Evolutionary conservation across 2,329 filamentous ascomycete genomes (phyloP).

Genomic region (Arthrobotrys megalospora): DNA sequence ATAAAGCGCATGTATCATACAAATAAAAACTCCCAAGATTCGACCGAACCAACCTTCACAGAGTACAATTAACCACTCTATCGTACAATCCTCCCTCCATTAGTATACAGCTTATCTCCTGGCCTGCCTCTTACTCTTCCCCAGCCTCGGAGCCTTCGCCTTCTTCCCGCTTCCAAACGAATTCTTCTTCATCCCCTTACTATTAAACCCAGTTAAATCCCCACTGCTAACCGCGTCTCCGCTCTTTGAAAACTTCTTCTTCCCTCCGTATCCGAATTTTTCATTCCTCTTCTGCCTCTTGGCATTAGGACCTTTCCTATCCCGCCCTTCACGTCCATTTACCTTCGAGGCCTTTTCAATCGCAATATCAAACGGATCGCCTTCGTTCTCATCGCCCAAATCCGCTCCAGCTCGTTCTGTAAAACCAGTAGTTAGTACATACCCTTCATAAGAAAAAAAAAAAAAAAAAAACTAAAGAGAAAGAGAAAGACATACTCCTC

Average conservation of each 20-base stretch:
- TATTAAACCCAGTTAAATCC: slow-evolving; percentile 85
- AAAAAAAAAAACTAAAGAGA: slow-evolving; percentile 26
- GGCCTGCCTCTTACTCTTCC: slow-evolving; percentile 67
- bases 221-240: slow-evolving; percentile 86
- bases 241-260: slow-evolving; percentile 92
- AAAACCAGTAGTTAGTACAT: slow-evolving; percentile 25
- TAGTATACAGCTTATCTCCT: slow-evolving; percentile 34
- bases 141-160: slow-evolving; percentile 65
- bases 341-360: slow-evolving; percentile 78
- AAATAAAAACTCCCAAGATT: slow-evolving; percentile 1
- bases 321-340: slow-evolving; percentile 67
- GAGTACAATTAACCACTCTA: slow-evolving; percentile 23
- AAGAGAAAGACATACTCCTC: slow-evolving; percentile 79
- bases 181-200: slow-evolving; percentile 69
- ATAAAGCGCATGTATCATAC: slow-evolving; percentile 20
- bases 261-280: slow-evolving; percentile 95
- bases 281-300: slow-evolving; percentile 95
- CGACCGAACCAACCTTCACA: background rate
- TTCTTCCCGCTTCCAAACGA: slow-evolving; percentile 64
- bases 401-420: slow-evolving; percentile 85
- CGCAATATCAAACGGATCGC: slow-evolving; percentile 91
- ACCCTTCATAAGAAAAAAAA: slow-evolving; percentile 10
- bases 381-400: slow-evolving; percentile 79
- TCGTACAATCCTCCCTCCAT: slow-evolving; percentile 38
- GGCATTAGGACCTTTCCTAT: slow-evolving; percentile 69